A percentile compares a stretch with the other conserved stretches of the same genome.
Evolutionary conservation across 169 alveolate species (phyloP).

Genomic region (Plasmodium yoelii): DNA sequence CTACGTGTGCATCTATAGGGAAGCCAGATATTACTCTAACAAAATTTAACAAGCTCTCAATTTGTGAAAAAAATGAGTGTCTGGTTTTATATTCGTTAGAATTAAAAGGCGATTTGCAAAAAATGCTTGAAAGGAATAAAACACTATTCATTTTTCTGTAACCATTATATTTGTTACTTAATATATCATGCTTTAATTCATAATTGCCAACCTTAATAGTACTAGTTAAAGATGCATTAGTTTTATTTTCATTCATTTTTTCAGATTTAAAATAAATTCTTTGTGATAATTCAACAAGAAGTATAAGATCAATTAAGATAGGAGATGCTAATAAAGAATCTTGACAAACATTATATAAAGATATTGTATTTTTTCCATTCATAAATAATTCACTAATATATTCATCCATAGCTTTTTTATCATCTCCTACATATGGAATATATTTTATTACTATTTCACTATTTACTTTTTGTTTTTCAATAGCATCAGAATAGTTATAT

Average conservation of each 20-base stretch:
- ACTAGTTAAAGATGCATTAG: background rate
- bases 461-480: slow-evolving; percentile 68
- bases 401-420: slow-evolving; percentile 94
- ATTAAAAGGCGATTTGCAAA: slow-evolving; percentile 68
- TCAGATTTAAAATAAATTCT: slow-evolving; percentile 31
- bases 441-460: slow-evolving; percentile 90
- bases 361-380: slow-evolving; percentile 90
- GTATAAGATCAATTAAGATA: slow-evolving; percentile 88
- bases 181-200: slow-evolving; percentile 15
- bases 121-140: slow-evolving; percentile 41
- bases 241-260: background rate
- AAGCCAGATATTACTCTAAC: slow-evolving; percentile 36
- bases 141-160: slow-evolving; percentile 42
- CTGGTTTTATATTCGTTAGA: slow-evolving; percentile 68
- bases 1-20: slow-evolving; percentile 70
- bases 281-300: slow-evolving; percentile 86
- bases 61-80: slow-evolving; percentile 66
- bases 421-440: slow-evolving; percentile 93
- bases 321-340: slow-evolving; percentile 94
- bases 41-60: slow-evolving; percentile 52
- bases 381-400: slow-evolving; percentile 90
- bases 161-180: slow-evolving; percentile 6
- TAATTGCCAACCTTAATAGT: slow-evolving; percentile 37
- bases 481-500: slow-evolving; percentile 19
- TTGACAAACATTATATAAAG: slow-evolving; percentile 91